These are phyloP conservation scores for Aspergillus viridinutans DNA, from an alignment of 2,329 filamentous ascomycete species.

Conservation along the genomic window DNA sequence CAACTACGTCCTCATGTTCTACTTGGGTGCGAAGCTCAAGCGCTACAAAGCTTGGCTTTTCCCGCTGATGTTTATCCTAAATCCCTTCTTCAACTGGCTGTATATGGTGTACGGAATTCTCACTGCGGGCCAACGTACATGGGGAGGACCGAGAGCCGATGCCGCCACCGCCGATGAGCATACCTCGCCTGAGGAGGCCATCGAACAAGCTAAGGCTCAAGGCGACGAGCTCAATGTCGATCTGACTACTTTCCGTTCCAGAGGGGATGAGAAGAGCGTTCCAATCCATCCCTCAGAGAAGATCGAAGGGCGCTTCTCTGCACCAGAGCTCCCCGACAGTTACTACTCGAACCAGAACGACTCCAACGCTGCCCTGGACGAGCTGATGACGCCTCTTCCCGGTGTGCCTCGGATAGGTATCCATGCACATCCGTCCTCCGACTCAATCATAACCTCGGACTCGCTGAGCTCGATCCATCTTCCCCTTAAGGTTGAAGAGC, in stretches of 20 bases:
- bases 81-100: slow-evolving; percentile 96
- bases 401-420: slow-evolving; percentile 46
- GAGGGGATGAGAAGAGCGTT: slow-evolving; percentile 43
- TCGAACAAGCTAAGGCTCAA: slow-evolving; percentile 69
- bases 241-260: slow-evolving; percentile 71
- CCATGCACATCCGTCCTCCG: slow-evolving; percentile 60
- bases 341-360: slow-evolving; percentile 68
- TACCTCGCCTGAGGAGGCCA: slow-evolving; percentile 77
- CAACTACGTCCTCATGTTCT: slow-evolving; percentile 94
- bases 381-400: slow-evolving; percentile 43
- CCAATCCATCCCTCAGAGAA: slow-evolving; percentile 69
- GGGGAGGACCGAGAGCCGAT: slow-evolving; percentile 90
- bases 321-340: slow-evolving; percentile 63
- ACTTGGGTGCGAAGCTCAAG: slow-evolving; percentile 81
- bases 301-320: slow-evolving; percentile 74
- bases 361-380: slow-evolving; percentile 56
- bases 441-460: slow-evolving; percentile 59
- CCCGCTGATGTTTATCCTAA: slow-evolving; percentile 89
- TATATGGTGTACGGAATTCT: slow-evolving; percentile 98
- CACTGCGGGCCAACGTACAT: slow-evolving; percentile 88
- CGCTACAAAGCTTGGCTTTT: slow-evolving; percentile 95
- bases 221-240: slow-evolving; percentile 89
- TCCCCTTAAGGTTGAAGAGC: slow-evolving; percentile 66
- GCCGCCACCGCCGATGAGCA: slow-evolving; percentile 72
- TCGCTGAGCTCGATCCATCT: slow-evolving; percentile 61